phyloP scores from a whole-genome alignment of 208 protist species.

The Trypanosoma rangeli region DNA sequence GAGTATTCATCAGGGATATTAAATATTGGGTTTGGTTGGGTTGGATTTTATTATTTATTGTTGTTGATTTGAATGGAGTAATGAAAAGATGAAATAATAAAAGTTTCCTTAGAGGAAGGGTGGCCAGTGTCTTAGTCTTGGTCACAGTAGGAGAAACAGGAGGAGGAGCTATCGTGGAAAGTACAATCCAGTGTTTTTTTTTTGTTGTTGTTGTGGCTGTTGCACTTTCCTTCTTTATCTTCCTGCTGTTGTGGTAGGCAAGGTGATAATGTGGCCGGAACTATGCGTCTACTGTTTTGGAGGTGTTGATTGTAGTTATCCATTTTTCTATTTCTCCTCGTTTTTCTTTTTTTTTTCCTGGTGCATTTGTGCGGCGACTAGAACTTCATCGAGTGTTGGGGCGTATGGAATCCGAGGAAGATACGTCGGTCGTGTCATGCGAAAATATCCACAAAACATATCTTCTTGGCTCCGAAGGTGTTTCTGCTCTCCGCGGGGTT shows the following conservation, averaged over 20 bases:
- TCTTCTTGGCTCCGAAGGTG: constrained; percentile 94
- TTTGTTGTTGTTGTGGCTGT: not conserved
- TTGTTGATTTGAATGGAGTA: not conserved
- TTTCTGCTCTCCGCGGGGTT: constrained; percentile 94
- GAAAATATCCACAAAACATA: constrained; percentile 98
- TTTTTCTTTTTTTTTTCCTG: not conserved
- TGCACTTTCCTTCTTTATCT: not conserved
- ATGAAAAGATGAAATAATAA: not conserved
- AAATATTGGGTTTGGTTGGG: not conserved
- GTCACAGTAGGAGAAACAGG: not conserved
- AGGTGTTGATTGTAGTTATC: not conserved
- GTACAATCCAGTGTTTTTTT: too few relatives aligned
- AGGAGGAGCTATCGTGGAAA: not conserved
- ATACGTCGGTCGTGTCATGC: constrained; percentile 68
- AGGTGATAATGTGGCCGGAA: not conserved
- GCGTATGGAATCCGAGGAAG: constrained; percentile 9
- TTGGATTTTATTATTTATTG: not conserved
- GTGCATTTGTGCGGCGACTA: not conserved
- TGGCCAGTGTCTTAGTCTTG: not conserved
- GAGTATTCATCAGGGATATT: constrained; percentile 60
- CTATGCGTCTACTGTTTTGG: not conserved
- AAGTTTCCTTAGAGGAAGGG: not conserved
- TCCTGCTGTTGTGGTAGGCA: not conserved
- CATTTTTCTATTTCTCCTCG: not conserved
- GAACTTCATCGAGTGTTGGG: not conserved